Evolutionary conservation across 345 rosid genomes (phyloP).

Genomic region (Dipteronia dyeriana): DNA sequence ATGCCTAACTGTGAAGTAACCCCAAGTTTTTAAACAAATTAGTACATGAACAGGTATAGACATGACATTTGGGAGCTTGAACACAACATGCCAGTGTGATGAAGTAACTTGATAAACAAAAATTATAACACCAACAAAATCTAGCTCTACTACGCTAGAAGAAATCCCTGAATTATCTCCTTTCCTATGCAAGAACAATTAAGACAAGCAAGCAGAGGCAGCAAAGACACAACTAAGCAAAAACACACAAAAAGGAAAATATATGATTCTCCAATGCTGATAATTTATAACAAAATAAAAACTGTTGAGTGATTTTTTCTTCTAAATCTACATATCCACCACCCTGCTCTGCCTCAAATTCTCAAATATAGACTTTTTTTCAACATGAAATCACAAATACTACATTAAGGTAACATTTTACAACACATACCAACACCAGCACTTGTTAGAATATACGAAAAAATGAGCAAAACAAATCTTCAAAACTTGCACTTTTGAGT

Average conservation of each 20-base stretch:
- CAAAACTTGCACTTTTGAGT: neutral
- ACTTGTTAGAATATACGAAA: neutral
- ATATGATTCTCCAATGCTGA: neutral
- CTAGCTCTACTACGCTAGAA: neutral
- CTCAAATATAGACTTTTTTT: no score
- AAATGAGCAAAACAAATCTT: neutral
- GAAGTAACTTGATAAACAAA: neutral
- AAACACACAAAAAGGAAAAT: neutral
- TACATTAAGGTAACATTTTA: neutral
- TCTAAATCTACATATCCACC: neutral
- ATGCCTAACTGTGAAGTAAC: neutral
- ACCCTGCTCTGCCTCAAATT: neutral
- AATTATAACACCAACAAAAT: slow-evolving; percentile 1
- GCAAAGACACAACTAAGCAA: neutral
- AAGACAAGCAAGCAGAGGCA: neutral
- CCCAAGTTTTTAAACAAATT: neutral
- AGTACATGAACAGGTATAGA: neutral
- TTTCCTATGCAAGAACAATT: neutral
- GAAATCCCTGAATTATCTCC: neutral
- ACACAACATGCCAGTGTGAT: neutral
- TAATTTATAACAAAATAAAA: neutral
- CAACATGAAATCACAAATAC: neutral
- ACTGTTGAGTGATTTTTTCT: neutral
- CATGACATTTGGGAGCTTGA: neutral
- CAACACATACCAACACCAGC: neutral